Evolutionary conservation across 352 stramenopile genomes (phyloP), one percentile per base, ranked within the genome.

Genomic region (Phytophthora sansomeana): DNA sequence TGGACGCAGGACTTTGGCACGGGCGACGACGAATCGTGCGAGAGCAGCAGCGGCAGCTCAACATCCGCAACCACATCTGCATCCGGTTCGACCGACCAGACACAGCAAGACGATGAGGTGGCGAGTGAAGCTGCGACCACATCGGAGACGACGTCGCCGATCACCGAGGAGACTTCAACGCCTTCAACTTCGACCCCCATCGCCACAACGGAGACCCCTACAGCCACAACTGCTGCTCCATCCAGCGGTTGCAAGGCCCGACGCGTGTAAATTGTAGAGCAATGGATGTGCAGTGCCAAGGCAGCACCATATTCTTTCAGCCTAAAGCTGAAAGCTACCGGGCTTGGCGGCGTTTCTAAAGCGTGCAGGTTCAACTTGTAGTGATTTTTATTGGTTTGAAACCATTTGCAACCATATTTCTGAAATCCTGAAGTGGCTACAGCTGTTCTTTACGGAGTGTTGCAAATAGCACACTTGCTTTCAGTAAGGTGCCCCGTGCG

Each of bases 1-100:
- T 85, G 78, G 78, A 83, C 73, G 9, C 78, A 87, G 63, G 67
- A 78, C 63, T 87, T 87, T 51, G 74, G 65, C 14, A 66, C 63
- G 10, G 66, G 72, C 26, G 58, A 62, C 16, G 32, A 55, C 33
- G 71, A 78, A 17, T 36, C 48, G 21, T 80, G 63, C 44, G 54
- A 58, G 41, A 59, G 14, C 32, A 74, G 21, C 29, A 33, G 32
- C 19, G 68, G 66, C 38, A 74, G 72, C 53, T 44, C 48, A 55
- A 49, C 49, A 11, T 55, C 32, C 17, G 44, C 56, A 4, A 29
- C 58, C 41, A 28, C 48, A 6, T 68, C 58, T 33, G 21, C 48
- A 6, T 68, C 59, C 5, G 28, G 44, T 28, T 58, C 67, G 5
- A 59, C 56, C 7, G 63, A 71, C 17, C 56, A 67, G 56, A 57